Percentiles rank a stretch among this genome's conserved stretches.
Evolutionary conservation across 2,329 filamentous ascomycete species (phyloP).

Genomic region (Clarireedia hainanense): DNA sequence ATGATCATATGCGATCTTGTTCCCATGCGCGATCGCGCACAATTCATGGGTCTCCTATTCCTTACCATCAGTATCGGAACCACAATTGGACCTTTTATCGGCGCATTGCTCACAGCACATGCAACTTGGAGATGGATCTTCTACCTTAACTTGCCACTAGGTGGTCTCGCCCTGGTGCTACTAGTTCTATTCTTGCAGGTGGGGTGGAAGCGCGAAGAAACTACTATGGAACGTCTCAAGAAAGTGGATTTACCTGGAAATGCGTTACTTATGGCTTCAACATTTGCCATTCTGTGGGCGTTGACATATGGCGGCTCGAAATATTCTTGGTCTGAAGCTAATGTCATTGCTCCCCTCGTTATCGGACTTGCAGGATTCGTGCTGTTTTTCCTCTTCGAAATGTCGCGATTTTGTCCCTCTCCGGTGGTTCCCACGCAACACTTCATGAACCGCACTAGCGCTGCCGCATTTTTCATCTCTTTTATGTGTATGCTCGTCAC

Average conservation of each 20-base stretch:
- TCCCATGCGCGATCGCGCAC: slow-evolving; percentile 38
- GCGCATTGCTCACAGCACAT: slow-evolving; percentile 34
- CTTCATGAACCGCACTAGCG: not conserved
- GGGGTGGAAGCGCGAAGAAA: not conserved
- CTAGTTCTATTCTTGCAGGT: slow-evolving; percentile 11
- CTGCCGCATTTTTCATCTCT: slow-evolving; percentile 25
- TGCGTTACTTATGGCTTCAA: slow-evolving; percentile 47
- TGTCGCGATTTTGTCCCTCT: not conserved
- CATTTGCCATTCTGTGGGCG: slow-evolving; percentile 48
- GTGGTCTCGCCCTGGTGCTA: slow-evolving; percentile 8
- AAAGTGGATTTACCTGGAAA: slow-evolving; percentile 57
- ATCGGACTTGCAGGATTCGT: slow-evolving; percentile 27
- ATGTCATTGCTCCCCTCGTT: slow-evolving; percentile 29
- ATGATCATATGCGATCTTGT: slow-evolving; percentile 45
- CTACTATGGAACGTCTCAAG: slow-evolving; percentile 25
- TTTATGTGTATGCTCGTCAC: slow-evolving; percentile 33
- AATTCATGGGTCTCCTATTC: slow-evolving; percentile 34
- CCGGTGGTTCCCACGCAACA: slow-evolving; percentile 8
- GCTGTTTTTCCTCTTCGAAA: slow-evolving; percentile 19
- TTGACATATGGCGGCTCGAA: slow-evolving; percentile 39
- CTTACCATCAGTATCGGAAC: slow-evolving; percentile 35
- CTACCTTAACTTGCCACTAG: slow-evolving; percentile 14
- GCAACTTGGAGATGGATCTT: slow-evolving; percentile 32
- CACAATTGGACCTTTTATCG: slow-evolving; percentile 31
- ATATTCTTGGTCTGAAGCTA: slow-evolving; percentile 8